phyloP scores from a whole-genome alignment of 2,329 filamentous ascomycete genomes.

The Fusarium cicatricum region DNA sequence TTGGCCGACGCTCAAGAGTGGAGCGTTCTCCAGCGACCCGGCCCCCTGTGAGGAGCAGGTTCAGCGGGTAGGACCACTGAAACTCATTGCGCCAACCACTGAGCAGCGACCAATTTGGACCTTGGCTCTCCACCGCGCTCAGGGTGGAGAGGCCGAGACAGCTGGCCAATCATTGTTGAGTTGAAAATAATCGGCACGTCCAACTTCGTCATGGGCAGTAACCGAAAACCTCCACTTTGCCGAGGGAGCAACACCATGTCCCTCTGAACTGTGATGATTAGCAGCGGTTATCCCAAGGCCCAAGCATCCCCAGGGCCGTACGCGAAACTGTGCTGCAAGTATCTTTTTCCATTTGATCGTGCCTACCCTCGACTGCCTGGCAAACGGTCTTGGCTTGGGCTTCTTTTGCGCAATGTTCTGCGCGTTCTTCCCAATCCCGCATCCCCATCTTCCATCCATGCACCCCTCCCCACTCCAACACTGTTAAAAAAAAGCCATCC shows the following conservation, averaged over 20 bases:
- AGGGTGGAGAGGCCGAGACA: constrained; percentile 3
- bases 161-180: constrained; percentile 24
- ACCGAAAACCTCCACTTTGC: constrained; percentile 44
- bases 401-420: not conserved
- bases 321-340: constrained; percentile 32
- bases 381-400: not conserved
- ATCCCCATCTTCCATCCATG: constrained; percentile 7
- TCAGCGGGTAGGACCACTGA: constrained; percentile 18
- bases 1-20: constrained; percentile 14
- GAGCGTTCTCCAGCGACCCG: constrained; percentile 9
- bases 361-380: not conserved
- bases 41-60: constrained; percentile 9
- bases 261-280: constrained; percentile 16
- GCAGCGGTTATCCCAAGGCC: constrained; percentile 16
- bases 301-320: constrained; percentile 22
- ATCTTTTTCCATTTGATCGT: constrained; percentile 8
- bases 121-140: constrained; percentile 8
- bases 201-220: constrained; percentile 44
- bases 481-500: constrained; percentile 7
- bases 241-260: constrained; percentile 35
- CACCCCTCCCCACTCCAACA: constrained; percentile 19
- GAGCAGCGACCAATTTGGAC: not conserved
- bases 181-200: constrained; percentile 43
- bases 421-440: constrained; percentile 8
- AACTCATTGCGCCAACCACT: constrained; percentile 17